Conservation (phyloP, 2,329 filamentous ascomycete genomes). For the Nothomitra cinnamomea region DNA sequence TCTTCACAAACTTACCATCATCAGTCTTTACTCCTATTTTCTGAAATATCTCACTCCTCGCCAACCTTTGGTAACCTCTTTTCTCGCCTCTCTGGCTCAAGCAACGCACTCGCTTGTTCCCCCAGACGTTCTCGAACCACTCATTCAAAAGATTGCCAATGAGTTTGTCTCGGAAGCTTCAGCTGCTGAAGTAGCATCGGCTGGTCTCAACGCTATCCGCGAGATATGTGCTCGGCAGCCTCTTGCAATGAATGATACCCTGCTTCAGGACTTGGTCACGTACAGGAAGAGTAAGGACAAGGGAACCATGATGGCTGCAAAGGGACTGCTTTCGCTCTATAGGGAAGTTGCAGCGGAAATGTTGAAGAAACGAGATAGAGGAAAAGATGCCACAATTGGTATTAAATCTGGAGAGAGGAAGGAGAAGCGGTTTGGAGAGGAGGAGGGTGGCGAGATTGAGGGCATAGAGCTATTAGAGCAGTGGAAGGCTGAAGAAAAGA, state of each 20-base stretch:
- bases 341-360: slow-evolving; percentile 81
- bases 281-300: slow-evolving; percentile 98
- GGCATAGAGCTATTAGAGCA: slow-evolving; percentile 79
- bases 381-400: slow-evolving; percentile 76
- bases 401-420: slow-evolving; percentile 59
- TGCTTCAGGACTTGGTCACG: slow-evolving; percentile 90
- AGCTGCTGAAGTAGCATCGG: slow-evolving; percentile 76
- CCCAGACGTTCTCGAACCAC: slow-evolving; percentile 76
- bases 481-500: slow-evolving; percentile 83
- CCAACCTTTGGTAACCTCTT: slow-evolving; percentile 81
- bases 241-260: slow-evolving; percentile 85
- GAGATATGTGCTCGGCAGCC: slow-evolving; percentile 89
- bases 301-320: slow-evolving; percentile 96
- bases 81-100: slow-evolving; percentile 83
- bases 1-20: slow-evolving; percentile 77
- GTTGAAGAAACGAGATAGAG: slow-evolving; percentile 75
- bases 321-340: slow-evolving; percentile 78
- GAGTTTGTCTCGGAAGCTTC: slow-evolving; percentile 95
- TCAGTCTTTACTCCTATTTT: slow-evolving; percentile 91
- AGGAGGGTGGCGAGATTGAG: slow-evolving; percentile 66
- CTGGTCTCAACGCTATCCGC: slow-evolving; percentile 84
- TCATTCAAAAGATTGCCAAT: slow-evolving; percentile 91
- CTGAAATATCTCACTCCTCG: slow-evolving; percentile 74
- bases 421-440: slow-evolving; percentile 68
- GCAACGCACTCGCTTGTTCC: slow-evolving; percentile 82